Conservation (phyloP, 2,329 filamentous ascomycete species). For the Cladosporium oxysporum region DNA sequence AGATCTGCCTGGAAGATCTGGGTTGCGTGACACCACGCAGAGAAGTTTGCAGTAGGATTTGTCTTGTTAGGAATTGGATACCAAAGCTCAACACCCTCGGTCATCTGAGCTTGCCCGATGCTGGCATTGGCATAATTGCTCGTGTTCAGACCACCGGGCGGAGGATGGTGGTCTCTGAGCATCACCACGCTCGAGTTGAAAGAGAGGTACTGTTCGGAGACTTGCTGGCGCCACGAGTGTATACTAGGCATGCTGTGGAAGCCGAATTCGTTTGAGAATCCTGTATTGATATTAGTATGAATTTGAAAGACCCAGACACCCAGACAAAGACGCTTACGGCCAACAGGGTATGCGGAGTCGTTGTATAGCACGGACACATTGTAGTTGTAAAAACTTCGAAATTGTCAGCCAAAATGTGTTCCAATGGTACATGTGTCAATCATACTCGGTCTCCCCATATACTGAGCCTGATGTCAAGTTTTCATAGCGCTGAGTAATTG, state of each 20-base stretch:
- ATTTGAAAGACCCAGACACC: too few species aligned
- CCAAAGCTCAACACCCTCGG: conserved; percentile 55
- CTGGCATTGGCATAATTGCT: conserved; percentile 47
- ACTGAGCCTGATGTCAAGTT: conserved; percentile 55
- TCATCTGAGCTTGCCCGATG: conserved; percentile 60
- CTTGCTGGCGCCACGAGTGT: conserved; percentile 58
- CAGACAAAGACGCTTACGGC: conserved; percentile 26
- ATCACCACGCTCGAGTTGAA: conserved; percentile 60
- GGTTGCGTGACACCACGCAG: conserved; percentile 62
- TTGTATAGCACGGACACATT: conserved; percentile 56
- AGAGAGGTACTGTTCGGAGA: conserved; percentile 53
- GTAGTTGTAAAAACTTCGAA: conserved; percentile 60
- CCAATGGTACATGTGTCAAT: background rate
- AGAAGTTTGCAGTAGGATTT: conserved; percentile 59
- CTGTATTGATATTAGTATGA: conserved; percentile 20
- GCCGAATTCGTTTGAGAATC: conserved; percentile 66
- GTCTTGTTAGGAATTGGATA: conserved; percentile 59
- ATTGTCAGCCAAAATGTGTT: background rate
- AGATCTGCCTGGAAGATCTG: conserved; percentile 66
- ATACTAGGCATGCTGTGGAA: conserved; percentile 64
- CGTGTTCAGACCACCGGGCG: conserved; percentile 51
- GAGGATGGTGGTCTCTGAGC: conserved; percentile 62
- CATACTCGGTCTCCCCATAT: conserved; percentile 57
- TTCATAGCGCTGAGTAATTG: conserved; percentile 59
- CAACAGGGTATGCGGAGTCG: conserved; percentile 56